Evolutionary conservation across 768 basidiomycete genomes (phyloP).

Genomic region (Tephrocybe rancida): DNA sequence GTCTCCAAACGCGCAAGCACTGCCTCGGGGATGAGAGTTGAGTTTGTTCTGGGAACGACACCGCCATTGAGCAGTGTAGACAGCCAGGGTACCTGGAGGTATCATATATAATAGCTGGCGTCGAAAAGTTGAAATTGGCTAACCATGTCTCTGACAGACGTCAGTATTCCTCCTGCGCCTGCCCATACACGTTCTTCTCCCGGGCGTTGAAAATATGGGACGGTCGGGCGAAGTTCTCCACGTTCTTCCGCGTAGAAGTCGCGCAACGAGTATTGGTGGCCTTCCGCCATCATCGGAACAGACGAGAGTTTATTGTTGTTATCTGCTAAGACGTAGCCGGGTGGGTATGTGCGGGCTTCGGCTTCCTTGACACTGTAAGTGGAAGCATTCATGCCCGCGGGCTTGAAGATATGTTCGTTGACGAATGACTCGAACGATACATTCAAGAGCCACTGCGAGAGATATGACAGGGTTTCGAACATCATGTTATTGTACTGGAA

Average conservation of each 20-base stretch:
- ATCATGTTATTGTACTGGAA: conserved; percentile 51
- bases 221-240: conserved; percentile 33
- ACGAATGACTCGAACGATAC: conserved; percentile 43
- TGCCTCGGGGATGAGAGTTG: conserved; percentile 35
- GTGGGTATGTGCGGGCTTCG: conserved; percentile 25
- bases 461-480: conserved; percentile 43
- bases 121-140: background rate
- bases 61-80: conserved; percentile 43
- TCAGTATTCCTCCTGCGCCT: conserved; percentile 42
- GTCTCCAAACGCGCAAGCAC: conserved; percentile 38
- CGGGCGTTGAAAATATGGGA: conserved; percentile 41
- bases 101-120: too few relatives aligned
- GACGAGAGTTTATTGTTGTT: background rate
- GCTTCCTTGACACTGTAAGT: conserved; percentile 42
- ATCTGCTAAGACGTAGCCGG: background rate
- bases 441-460: conserved; percentile 39
- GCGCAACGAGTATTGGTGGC: conserved; percentile 35
- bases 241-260: conserved; percentile 29
- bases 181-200: conserved; percentile 43
- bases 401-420: conserved; percentile 36
- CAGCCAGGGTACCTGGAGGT: conserved; percentile 30
- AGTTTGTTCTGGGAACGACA: conserved; percentile 37
- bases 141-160: conserved; percentile 43
- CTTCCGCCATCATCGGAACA: conserved; percentile 32
- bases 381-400: conserved; percentile 39